A percentile compares a stretch with the other conserved stretches of the same genome.
Evolutionary conservation across 768 basidiomycete species (phyloP).

Genomic region (Leccinum broughii): DNA sequence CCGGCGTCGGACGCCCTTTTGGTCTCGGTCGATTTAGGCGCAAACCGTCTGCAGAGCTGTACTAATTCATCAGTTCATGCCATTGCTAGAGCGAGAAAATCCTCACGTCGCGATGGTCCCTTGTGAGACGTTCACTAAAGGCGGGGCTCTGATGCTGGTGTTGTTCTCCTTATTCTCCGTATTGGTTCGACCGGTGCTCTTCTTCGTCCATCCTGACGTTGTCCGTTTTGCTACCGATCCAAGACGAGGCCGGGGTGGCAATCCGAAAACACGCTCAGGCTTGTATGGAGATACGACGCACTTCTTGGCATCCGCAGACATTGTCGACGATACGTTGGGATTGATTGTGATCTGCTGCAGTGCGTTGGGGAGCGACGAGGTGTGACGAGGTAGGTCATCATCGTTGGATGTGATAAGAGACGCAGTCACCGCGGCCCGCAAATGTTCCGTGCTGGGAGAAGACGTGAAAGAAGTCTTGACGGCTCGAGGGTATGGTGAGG

Average conservation of each 20-base stretch:
- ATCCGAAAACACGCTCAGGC: constrained; percentile 27
- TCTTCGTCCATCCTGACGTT: constrained; percentile 65
- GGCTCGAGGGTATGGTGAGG: too few relatives aligned
- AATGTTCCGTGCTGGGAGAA: too few relatives aligned
- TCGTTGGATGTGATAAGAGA: constrained; percentile 25
- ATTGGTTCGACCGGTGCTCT: constrained; percentile 51
- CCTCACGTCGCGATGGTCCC: constrained; percentile 58
- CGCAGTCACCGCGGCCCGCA: neutral
- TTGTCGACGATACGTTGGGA: constrained; percentile 36
- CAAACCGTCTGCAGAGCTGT: constrained; percentile 42
- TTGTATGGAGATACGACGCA: constrained; percentile 30
- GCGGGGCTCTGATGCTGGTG: constrained; percentile 4
- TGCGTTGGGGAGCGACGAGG: constrained; percentile 27
- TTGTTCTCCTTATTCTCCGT: constrained; percentile 59
- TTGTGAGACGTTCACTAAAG: constrained; percentile 29
- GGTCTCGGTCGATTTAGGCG: constrained; percentile 49
- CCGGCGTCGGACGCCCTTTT: constrained; percentile 41
- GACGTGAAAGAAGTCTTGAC: too few relatives aligned
- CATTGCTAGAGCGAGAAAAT: neutral
- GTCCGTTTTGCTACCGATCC: constrained; percentile 55
- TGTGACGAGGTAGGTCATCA: constrained; percentile 12
- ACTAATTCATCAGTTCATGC: neutral
- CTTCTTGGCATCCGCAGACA: constrained; percentile 37
- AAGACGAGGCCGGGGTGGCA: constrained; percentile 48
- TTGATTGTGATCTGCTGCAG: constrained; percentile 49